Evolutionary conservation across 176 grass and related monocot species (phyloP).

Genomic region (Leersia perrieri): DNA sequence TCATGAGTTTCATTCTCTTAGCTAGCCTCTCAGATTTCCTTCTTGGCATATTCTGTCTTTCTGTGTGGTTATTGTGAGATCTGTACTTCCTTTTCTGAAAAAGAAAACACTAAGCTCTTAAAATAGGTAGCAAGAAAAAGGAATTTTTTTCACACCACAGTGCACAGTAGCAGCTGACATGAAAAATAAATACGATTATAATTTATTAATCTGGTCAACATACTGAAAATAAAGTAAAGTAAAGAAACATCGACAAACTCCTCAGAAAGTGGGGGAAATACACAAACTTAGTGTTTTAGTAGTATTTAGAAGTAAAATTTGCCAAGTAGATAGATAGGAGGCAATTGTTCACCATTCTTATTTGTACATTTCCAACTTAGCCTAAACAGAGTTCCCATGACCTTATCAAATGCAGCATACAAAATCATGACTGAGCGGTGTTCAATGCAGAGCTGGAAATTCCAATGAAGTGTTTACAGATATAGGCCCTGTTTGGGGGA

Average conservation of each 20-base stretch:
- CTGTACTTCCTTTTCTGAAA: constrained; percentile 75
- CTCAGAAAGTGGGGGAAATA: neutral
- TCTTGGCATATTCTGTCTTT: constrained; percentile 40
- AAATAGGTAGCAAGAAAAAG: constrained; percentile 39
- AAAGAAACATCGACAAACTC: constrained; percentile 4
- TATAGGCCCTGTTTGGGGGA: too few species aligned
- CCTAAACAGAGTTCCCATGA: neutral
- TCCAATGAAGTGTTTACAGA: constrained; percentile 5
- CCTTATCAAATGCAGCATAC: constrained; percentile 4
- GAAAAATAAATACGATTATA: neutral
- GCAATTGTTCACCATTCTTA: neutral
- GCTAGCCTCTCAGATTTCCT: constrained; percentile 93
- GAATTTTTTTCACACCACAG: neutral
- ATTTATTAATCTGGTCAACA: constrained; percentile 14
- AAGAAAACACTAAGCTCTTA: constrained; percentile 15
- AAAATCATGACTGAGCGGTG: neutral
- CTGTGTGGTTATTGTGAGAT: constrained; percentile 30
- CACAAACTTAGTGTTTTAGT: constrained; percentile 6
- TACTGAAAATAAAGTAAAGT: constrained; percentile 17
- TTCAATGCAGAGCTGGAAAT: neutral
- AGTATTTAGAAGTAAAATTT: constrained; percentile 11
- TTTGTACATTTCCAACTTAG: neutral
- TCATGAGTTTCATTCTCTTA: constrained; percentile 56
- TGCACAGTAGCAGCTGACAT: constrained; percentile 9
- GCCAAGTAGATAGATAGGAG: neutral